Evolutionary conservation across 306 rosid genomes (phyloP).

Genomic region (Fragaria vesca): DNA sequence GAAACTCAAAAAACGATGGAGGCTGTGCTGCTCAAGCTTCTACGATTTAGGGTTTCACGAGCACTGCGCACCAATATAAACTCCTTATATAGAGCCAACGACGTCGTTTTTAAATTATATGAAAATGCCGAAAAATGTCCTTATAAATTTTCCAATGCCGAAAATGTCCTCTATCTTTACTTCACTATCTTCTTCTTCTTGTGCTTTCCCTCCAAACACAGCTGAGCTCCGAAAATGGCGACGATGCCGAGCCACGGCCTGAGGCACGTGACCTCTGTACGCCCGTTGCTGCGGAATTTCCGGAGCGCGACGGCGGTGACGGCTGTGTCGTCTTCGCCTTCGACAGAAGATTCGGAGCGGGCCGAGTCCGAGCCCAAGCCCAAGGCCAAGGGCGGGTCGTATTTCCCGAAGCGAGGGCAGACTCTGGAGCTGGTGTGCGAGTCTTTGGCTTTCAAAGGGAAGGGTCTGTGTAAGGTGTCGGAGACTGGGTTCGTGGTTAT

Average conservation of each 20-base stretch:
- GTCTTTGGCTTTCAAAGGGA: conserved; percentile 82
- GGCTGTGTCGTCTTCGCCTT: conserved; percentile 30
- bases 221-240: conserved; percentile 42
- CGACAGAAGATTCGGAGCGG: conserved; percentile 40
- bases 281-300: conserved; percentile 44
- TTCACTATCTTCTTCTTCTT: neutral
- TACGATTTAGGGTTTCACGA: conserved; percentile 6
- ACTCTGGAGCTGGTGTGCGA: conserved; percentile 79
- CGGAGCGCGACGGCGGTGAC: conserved; percentile 35
- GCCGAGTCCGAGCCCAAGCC: conserved; percentile 19
- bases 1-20: neutral
- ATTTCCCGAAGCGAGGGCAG: conserved; percentile 87
- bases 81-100: neutral
- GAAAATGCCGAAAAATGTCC: neutral
- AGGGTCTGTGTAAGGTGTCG: conserved; percentile 81
- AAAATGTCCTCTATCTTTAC: conserved; percentile 19
- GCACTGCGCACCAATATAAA: neutral
- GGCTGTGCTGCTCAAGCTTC: neutral
- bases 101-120: neutral
- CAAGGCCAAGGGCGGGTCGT: conserved; percentile 31
- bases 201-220: conserved; percentile 7
- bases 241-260: conserved; percentile 60
- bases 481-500: conserved; percentile 80
- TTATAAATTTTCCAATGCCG: neutral
- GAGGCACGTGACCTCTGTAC: conserved; percentile 36